Conservation (phyloP, 805 yeast genomes). For the Metschnikowia reukaufii region DNA sequence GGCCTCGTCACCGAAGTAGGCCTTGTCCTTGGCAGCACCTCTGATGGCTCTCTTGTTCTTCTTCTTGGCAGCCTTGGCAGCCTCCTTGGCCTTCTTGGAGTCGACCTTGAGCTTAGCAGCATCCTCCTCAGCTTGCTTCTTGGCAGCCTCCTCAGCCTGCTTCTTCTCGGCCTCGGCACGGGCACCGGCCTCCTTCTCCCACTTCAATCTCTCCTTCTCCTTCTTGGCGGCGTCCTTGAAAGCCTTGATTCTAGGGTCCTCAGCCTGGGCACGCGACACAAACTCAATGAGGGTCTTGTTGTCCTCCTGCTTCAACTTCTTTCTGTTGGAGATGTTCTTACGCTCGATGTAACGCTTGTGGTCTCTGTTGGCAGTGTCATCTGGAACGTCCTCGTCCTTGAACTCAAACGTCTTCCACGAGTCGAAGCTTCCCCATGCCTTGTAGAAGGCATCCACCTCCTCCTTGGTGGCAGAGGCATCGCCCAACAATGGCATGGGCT, state of each 20-base stretch:
- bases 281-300: conserved; percentile 82
- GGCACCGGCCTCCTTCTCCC: conserved; percentile 98
- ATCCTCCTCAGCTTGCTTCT: conserved; percentile 73
- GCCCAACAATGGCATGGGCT: conserved; percentile 87
- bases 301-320: conserved; percentile 97
- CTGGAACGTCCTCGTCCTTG: conserved; percentile 98
- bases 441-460: conserved; percentile 84
- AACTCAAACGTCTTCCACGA: conserved; percentile 99
- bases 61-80: conserved; percentile 97
- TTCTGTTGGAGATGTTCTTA: conserved; percentile 94
- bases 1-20: conserved; percentile 78
- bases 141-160: conserved; percentile 84
- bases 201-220: conserved; percentile 90
- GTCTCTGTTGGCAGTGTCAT: conserved; percentile 98
- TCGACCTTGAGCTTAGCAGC: conserved; percentile 59
- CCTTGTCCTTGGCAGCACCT: conserved; percentile 76
- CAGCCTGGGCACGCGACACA: conserved; percentile 82
- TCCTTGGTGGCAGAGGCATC: conserved; percentile 62
- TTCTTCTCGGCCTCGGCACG: conserved; percentile 94
- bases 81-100: conserved; percentile 83
- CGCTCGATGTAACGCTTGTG: conserved; percentile 98
- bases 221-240: conserved; percentile 94
- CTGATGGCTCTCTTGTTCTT: conserved; percentile 91
- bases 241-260: conserved; percentile 92
- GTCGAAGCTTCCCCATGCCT: conserved; percentile 90